These are phyloP conservation scores for Helianthus annuus DNA, from an alignment of 129 eudicot species.

Conservation along the genomic window HanXRQr2.0-SUNRISE NC_035446.2:122243591-122244090, in stretches of 20 bases:
- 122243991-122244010: too few relatives aligned
- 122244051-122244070: too few relatives aligned
- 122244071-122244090: too few relatives aligned
- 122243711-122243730: conserved; percentile 46
- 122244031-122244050: too few relatives aligned
- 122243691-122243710: conserved; percentile 74
- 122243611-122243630: background rate
- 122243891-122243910: background rate
- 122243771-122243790: conserved; percentile 55
- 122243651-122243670: conserved; percentile 41
- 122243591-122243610: background rate
- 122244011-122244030: too few relatives aligned
- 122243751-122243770: conserved; percentile 64
- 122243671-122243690: conserved; percentile 65
- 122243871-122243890: background rate
- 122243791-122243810: conserved; percentile 60
- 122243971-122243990: too few relatives aligned
- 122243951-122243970: background rate
- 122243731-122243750: conserved; percentile 48
- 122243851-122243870: conserved; percentile 9
- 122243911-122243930: background rate
- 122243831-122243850: conserved; percentile 21
- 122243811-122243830: conserved; percentile 52
- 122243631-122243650: conserved; percentile 43
- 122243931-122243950: conserved; percentile 10